Evolutionary conservation across 2,329 filamentous ascomycete genomes (phyloP).

Genomic region (Phaeosphaeriaceae sp.): DNA sequence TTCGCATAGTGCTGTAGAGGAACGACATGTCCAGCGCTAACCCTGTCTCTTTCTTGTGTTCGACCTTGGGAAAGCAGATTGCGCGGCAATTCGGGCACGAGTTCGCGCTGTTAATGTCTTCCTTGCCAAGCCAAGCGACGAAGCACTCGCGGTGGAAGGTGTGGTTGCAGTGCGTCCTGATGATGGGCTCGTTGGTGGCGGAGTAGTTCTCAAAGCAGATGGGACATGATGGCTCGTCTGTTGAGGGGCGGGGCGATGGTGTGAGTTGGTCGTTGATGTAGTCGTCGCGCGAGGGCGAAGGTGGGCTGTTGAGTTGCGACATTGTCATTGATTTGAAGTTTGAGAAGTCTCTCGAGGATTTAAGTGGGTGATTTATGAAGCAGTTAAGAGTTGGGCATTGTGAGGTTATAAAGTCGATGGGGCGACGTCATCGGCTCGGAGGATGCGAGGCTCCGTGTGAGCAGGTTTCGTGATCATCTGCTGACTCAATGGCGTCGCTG

Average conservation of each 20-base stretch:
- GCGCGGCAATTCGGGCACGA: conserved; percentile 10
- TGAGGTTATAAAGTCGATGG: not conserved
- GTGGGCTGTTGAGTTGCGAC: conserved; percentile 2
- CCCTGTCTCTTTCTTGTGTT: conserved; percentile 2
- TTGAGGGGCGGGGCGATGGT: conserved; percentile 1
- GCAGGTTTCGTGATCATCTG: conserved; percentile 4
- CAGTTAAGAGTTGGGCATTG: not conserved
- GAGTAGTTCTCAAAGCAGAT: conserved; percentile 8
- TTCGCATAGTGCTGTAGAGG: conserved; percentile 3
- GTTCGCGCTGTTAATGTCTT: conserved; percentile 9
- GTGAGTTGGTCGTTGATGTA: conserved; percentile 8
- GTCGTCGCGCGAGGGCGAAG: conserved; percentile 4
- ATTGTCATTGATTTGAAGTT: not conserved
- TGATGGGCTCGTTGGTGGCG: conserved; percentile 3
- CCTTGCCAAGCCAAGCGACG: conserved; percentile 7
- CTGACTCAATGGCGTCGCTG: not conserved
- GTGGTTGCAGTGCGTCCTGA: conserved; percentile 10
- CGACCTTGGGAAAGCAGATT: conserved; percentile 6
- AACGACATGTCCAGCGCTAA: conserved; percentile 8
- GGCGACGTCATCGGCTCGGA: conserved; percentile 7
- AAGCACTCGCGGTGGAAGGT: conserved; percentile 10
- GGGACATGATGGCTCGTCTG: conserved; percentile 6
- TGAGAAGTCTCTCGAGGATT: not conserved
- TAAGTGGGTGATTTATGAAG: not conserved
- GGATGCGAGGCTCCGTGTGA: conserved; percentile 4